Evolutionary conservation across 495 filamentous ascomycete species (phyloP), one percentile per base, ranked within the genome.

Genomic region (Polyplosphaeria fusca): DNA sequence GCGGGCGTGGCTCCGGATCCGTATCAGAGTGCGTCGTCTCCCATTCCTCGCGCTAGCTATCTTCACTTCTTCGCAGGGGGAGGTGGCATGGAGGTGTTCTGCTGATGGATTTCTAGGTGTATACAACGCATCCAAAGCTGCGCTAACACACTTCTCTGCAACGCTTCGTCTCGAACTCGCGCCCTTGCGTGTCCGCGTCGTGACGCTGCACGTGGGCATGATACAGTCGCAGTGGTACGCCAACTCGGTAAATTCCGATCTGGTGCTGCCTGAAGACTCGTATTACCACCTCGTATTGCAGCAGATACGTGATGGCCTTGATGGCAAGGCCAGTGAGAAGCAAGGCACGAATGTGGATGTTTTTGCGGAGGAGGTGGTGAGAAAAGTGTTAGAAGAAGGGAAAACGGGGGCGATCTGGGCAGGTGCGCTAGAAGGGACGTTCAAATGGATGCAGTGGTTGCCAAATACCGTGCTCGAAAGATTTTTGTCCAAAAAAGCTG

Each of bases 81-180:
- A n/a, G n/a, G n/a, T n/a, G n/a, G n/a, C n/a, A n/a, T n/a, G n/a
- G n/a, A n/a, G n/a, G n/a, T n/a, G n/a, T n/a, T n/a, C 9, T 5
- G 45, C 5, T 42, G 39, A 20, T 28, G 5, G 9, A n/a, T 5
- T 12, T 5, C 23, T 30, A 58, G 54, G 37, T 14, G 35, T 69
- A 25, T 83, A 82, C 67, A 74, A 72, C 54, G 77, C 79, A 7
- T 76, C 72, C 47, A 85, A 84, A 63, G 76, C 74, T 0, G 79
- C 82, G 5, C 64, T 79, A 1, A 67, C 74, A 28, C 67, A 70
- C 19, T 67, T 77, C 16, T 64, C 67, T 9, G 71, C 75, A 4
- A 74, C 71, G 3, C 51, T 83, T 25, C 73, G 79, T 4, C 60
- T 79, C 18, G 81, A 85, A 62, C 71, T 85, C 5, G 70, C 70